Percentiles rank a stretch among this genome's conserved stretches.
phyloP scores from a whole-genome alignment of 257 asterid genomes.

The Nicotiana noctiflora region DNA sequence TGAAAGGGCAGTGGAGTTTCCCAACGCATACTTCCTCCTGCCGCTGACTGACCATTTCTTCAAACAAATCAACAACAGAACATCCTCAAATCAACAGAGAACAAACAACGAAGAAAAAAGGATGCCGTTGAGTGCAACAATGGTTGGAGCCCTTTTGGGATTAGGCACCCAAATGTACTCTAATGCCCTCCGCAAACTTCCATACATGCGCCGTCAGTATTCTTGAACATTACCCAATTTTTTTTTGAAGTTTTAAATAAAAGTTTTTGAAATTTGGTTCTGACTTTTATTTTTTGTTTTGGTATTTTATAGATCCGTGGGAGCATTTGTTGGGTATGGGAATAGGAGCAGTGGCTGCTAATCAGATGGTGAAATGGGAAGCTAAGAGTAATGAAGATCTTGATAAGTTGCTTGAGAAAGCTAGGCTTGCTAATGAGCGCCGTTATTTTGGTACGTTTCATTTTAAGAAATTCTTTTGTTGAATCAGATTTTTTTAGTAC shows the following conservation, averaged over 20 bases:
- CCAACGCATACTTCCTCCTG: background rate
- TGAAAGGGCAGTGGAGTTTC: background rate
- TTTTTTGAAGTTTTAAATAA: background rate
- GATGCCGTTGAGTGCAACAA: conserved; percentile 84
- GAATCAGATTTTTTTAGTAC: background rate
- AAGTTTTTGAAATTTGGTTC: background rate
- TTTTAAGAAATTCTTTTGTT: background rate
- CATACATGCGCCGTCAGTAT: conserved; percentile 90
- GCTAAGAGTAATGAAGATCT: conserved; percentile 74
- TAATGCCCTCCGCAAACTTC: conserved; percentile 96
- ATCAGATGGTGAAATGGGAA: conserved; percentile 87
- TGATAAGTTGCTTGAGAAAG: conserved; percentile 68
- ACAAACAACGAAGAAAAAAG: background rate
- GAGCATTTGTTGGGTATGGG: conserved; percentile 98
- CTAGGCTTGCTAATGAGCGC: conserved; percentile 83
- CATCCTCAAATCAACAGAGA: background rate
- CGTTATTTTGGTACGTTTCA: conserved; percentile 74
- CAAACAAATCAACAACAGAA: background rate
- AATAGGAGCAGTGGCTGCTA: conserved; percentile 69
- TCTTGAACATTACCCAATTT: background rate
- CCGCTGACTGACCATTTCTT: background rate
- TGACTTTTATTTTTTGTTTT: background rate
- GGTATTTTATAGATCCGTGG: conserved; percentile 78
- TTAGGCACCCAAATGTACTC: conserved; percentile 94
- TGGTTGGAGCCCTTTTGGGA: conserved; percentile 80